Conservation (phyloP, 176 grass and related monocot species). For the Hyparrhenia diplandra region DNA sequence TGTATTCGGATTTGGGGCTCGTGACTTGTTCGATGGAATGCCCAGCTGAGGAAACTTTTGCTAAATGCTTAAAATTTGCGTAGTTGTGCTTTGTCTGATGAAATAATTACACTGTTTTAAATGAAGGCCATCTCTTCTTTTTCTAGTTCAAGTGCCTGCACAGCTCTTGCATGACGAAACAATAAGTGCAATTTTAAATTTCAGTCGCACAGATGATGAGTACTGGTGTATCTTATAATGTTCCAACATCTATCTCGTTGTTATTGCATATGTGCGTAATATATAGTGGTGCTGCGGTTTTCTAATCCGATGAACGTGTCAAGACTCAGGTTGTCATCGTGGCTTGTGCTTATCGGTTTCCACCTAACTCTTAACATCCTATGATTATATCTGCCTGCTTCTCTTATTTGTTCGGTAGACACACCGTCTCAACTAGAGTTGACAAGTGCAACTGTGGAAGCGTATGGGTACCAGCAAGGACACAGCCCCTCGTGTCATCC, state of each 20-base stretch:
- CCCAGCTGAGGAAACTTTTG: neutral
- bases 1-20: neutral
- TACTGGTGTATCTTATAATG: neutral
- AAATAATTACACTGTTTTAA: neutral
- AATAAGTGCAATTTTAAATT: neutral
- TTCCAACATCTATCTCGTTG: neutral
- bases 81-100: neutral
- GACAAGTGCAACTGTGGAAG: neutral
- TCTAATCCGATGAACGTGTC: neutral
- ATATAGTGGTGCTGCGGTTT: neutral
- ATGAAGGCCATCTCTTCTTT: neutral
- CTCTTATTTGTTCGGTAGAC: constrained; percentile 16
- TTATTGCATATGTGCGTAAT: neutral
- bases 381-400: neutral
- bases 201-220: neutral
- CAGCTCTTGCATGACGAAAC: neutral
- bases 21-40: constrained; percentile 12
- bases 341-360: neutral
- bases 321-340: neutral
- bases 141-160: neutral
- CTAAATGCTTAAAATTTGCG: neutral
- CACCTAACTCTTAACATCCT: neutral
- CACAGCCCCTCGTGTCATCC: neutral
- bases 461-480: constrained; percentile 23
- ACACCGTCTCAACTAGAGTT: neutral